A percentile compares a stretch with the other conserved stretches of the same genome.
phyloP scores from a whole-genome alignment of 176 grass and related monocot species.

The Phoenix roebelenii region DNA sequence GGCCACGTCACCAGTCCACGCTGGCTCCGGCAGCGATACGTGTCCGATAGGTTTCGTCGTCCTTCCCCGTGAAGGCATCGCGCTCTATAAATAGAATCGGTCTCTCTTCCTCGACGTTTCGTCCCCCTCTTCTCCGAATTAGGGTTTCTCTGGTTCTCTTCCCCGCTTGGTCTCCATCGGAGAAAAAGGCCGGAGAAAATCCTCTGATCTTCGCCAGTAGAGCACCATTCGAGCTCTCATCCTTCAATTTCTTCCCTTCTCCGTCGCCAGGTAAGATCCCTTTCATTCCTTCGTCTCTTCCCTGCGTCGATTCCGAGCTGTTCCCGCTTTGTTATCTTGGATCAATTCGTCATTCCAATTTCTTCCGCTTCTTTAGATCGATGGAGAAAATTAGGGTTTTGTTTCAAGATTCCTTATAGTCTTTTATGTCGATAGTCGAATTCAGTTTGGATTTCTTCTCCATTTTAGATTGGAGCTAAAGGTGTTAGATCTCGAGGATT shows the following conservation, averaged over 20 bases:
- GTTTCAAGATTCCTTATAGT: not conserved
- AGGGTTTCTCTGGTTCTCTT: constrained; percentile 3
- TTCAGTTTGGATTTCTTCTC: not conserved
- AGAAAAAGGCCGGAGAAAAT: constrained; percentile 2
- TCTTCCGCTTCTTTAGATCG: not conserved
- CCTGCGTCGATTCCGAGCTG: no score
- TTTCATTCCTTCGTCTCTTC: not conserved
- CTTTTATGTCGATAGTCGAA: not conserved
- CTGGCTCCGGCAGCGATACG: no score
- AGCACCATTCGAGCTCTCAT: not conserved
- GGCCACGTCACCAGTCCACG: no score
- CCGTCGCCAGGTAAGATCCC: not conserved
- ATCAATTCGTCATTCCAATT: not conserved
- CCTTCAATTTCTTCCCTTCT: not conserved
- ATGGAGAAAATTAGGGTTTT: not conserved
- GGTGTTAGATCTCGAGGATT: not conserved
- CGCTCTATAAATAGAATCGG: no score
- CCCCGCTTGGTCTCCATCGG: no score
- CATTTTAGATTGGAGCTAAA: not conserved
- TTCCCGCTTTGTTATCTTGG: no score
- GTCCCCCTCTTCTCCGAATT: not conserved
- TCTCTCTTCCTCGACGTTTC: no score
- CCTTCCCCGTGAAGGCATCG: no score
- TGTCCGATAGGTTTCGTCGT: no score
- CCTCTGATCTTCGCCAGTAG: not conserved